These are phyloP conservation scores for Spongiforma sp. DNA, from an alignment of 1,284 basidiomycete genomes.

Conservation along the genomic window DNA sequence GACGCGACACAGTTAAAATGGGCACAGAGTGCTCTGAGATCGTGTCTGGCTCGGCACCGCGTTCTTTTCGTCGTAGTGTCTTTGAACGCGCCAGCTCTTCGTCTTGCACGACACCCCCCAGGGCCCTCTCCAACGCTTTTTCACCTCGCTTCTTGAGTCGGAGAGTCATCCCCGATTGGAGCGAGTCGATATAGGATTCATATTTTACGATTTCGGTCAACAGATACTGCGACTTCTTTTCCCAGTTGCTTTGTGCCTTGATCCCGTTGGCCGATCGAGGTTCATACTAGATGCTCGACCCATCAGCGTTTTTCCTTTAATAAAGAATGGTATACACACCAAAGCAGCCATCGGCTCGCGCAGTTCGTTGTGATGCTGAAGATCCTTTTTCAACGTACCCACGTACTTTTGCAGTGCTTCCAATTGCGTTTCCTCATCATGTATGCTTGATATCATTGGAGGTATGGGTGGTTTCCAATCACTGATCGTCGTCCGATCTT, in stretches of 20 bases:
- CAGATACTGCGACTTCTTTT: conserved; percentile 87
- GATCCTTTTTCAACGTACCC: conserved; percentile 74
- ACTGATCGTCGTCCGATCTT: conserved; percentile 82
- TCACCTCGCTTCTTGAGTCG: conserved; percentile 87
- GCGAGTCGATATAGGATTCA: conserved; percentile 91
- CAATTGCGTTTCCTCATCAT: conserved; percentile 91
- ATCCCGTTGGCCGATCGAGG: conserved; percentile 73
- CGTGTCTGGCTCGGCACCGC: conserved; percentile 49
- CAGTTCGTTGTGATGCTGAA: conserved; percentile 84
- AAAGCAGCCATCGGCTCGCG: conserved; percentile 83
- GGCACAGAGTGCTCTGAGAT: conserved; percentile 30
- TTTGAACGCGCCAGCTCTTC: conserved; percentile 44
- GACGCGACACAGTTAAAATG: conserved; percentile 18
- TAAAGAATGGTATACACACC: conserved; percentile 52
- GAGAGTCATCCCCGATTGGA: conserved; percentile 80
- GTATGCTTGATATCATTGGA: conserved; percentile 81
- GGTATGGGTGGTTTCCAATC: conserved; percentile 95
- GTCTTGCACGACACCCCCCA: conserved; percentile 49
- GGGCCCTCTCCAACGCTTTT: conserved; percentile 80
- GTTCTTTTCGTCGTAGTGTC: conserved; percentile 54
- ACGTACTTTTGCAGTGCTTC: conserved; percentile 87
- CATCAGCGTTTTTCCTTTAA: background rate
- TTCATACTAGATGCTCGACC: conserved; percentile 65
- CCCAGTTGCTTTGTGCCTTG: conserved; percentile 92
- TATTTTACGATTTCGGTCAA: conserved; percentile 95